These are phyloP conservation scores for Diplocarpon rosae DNA, from an alignment of 2,329 filamentous ascomycete species.

Conservation along the genomic window DNA sequence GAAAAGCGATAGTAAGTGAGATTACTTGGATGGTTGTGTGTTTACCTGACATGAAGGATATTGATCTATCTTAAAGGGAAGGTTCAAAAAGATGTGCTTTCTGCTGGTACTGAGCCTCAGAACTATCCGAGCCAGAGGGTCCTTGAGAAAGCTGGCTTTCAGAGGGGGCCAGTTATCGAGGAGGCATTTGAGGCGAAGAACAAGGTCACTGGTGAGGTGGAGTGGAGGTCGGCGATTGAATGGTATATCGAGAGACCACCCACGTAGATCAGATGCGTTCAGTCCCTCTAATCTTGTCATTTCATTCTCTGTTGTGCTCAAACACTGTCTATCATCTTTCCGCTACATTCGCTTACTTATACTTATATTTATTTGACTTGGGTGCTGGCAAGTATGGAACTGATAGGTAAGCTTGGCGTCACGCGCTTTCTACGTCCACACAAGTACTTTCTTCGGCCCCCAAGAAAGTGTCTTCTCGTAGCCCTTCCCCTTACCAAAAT, in stretches of 20 bases:
- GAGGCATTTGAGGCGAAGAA: slow-evolving; percentile 4
- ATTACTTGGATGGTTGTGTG: background rate
- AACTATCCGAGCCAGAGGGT: slow-evolving; percentile 9
- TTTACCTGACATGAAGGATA: background rate
- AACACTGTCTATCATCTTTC: background rate
- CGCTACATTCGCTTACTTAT: background rate
- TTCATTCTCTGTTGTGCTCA: background rate
- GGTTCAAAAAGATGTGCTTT: slow-evolving; percentile 4
- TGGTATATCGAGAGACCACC: slow-evolving; percentile 8
- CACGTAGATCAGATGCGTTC: background rate
- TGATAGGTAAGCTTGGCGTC: no score
- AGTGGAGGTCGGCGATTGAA: background rate
- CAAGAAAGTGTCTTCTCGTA: no score
- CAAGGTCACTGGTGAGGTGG: slow-evolving; percentile 1
- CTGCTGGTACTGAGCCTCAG: slow-evolving; percentile 3
- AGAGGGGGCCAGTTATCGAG: slow-evolving; percentile 1
- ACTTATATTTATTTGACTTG: no score
- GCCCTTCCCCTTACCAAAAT: no score
- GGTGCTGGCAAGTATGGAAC: no score
- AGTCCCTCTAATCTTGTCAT: background rate
- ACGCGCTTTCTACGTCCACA: no score
- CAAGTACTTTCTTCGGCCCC: no score
- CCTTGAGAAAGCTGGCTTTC: slow-evolving; percentile 10
- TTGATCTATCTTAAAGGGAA: slow-evolving; percentile 3
- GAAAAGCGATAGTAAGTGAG: slow-evolving; percentile 5